Evolutionary conservation across 352 stramenopile species (phyloP).

Genomic region (Lagenidium giganteum): DNA sequence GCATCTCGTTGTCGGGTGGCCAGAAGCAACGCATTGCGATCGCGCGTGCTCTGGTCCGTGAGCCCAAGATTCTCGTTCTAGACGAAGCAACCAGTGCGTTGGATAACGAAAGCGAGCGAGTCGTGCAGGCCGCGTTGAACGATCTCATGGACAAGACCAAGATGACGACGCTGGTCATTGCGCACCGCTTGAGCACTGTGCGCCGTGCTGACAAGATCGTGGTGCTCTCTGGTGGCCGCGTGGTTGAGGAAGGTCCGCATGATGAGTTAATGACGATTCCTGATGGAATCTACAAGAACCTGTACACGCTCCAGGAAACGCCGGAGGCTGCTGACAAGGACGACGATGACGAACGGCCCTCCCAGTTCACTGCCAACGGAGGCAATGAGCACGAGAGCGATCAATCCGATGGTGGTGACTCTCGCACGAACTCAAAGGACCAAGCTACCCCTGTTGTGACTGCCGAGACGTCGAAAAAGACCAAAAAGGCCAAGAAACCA

Average conservation of each 20-base stretch:
- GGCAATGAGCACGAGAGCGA: too few relatives aligned
- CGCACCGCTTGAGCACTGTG: conserved; percentile 36
- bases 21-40: conserved; percentile 32
- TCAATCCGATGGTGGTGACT: neutral
- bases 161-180: conserved; percentile 59
- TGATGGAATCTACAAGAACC: conserved; percentile 65
- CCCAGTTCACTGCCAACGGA: too few relatives aligned
- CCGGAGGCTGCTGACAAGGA: conserved; percentile 10
- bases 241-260: conserved; percentile 27
- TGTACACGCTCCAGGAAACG: conserved; percentile 56
- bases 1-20: conserved; percentile 25
- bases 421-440: neutral
- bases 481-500: too few relatives aligned
- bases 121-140: conserved; percentile 34
- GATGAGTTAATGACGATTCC: conserved; percentile 37
- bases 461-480: conserved; percentile 79
- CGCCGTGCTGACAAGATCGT: conserved; percentile 33
- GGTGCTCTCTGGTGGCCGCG: conserved; percentile 18
- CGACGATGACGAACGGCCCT: neutral
- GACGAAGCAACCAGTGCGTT: conserved; percentile 24
- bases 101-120: conserved; percentile 24
- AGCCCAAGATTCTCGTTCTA: conserved; percentile 21
- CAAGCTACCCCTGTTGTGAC: conserved; percentile 18
- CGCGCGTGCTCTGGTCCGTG: conserved; percentile 17
- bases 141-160: conserved; percentile 21